These are phyloP conservation scores for Amauroascus verrucosus DNA, from an alignment of 2,329 filamentous ascomycete genomes.

Conservation along the genomic window DNA sequence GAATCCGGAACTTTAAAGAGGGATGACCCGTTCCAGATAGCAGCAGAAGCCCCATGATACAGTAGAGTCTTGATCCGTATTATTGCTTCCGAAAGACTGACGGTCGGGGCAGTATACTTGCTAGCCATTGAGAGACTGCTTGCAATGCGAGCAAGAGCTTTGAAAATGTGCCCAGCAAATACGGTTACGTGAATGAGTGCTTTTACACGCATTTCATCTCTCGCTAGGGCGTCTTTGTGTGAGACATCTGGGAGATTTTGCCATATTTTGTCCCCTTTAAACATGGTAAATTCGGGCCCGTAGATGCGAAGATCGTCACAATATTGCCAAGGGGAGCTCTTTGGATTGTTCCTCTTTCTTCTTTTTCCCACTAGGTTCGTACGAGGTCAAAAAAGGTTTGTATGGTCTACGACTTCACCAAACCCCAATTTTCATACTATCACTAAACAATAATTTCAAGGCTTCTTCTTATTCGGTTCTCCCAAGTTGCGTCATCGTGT, in stretches of 20 bases:
- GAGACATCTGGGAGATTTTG: slow-evolving; percentile 2
- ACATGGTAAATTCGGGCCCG: slow-evolving; percentile 5
- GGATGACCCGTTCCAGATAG: slow-evolving; percentile 33
- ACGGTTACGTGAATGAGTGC: slow-evolving; percentile 50
- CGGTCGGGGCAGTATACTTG: slow-evolving; percentile 23
- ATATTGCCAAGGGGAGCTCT: no score
- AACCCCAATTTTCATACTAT: background rate
- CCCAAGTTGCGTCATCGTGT: background rate
- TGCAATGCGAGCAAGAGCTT: slow-evolving; percentile 21
- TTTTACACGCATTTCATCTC: slow-evolving; percentile 46
- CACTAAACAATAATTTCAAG: background rate
- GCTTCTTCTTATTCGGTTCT: background rate
- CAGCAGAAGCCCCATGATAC: slow-evolving; percentile 27
- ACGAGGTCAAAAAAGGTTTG: background rate
- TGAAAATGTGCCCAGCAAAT: slow-evolving; percentile 34
- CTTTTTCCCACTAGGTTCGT: no score
- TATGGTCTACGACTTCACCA: background rate
- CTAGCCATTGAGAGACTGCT: slow-evolving; percentile 22
- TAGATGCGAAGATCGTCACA: background rate
- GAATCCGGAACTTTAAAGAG: slow-evolving; percentile 36
- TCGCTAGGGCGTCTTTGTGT: background rate
- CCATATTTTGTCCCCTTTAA: slow-evolving; percentile 10
- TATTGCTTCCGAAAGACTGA: slow-evolving; percentile 27
- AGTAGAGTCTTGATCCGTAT: slow-evolving; percentile 33
- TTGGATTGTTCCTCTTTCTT: no score